These are phyloP conservation scores for Austroboletus festivus DNA, from an alignment of 768 basidiomycete species.

Conservation along the genomic window DNA sequence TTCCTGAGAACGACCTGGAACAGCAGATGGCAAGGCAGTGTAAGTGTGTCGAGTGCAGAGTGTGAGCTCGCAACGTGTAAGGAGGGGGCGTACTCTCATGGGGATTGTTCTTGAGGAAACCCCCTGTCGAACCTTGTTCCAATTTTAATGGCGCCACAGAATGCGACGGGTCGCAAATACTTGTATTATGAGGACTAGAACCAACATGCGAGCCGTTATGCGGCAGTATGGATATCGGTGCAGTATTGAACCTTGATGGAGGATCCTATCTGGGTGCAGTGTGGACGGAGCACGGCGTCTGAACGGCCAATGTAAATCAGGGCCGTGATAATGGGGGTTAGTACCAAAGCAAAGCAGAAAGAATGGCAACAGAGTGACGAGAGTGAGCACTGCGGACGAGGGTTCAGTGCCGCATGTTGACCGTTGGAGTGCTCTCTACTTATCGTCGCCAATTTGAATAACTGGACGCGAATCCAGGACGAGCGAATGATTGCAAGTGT, in stretches of 20 bases:
- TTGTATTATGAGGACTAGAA: no score
- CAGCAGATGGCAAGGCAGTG: not conserved
- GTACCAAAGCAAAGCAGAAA: no score
- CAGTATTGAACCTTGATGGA: no score
- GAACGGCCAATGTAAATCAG: conserved; percentile 21
- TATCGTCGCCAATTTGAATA: no score
- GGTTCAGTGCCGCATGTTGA: no score
- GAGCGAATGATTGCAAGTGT: not conserved
- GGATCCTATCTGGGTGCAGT: no score
- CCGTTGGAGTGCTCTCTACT: no score
- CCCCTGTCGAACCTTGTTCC: not conserved
- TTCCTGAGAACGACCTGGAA: conserved; percentile 13
- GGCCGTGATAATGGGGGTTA: conserved; percentile 12
- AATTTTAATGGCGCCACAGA: not conserved
- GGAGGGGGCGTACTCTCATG: not conserved
- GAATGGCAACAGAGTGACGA: no score
- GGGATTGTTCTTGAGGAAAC: conserved; percentile 4
- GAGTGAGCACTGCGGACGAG: conserved; percentile 17
- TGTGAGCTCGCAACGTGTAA: conserved; percentile 14
- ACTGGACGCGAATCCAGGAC: conserved; percentile 17
- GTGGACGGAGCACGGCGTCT: no score
- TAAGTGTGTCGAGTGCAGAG: conserved; percentile 1
- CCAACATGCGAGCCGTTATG: no score
- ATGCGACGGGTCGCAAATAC: no score
- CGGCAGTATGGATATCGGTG: no score